Conservation (phyloP, 768 basidiomycete species). For the Myochromella boudieri region DNA sequence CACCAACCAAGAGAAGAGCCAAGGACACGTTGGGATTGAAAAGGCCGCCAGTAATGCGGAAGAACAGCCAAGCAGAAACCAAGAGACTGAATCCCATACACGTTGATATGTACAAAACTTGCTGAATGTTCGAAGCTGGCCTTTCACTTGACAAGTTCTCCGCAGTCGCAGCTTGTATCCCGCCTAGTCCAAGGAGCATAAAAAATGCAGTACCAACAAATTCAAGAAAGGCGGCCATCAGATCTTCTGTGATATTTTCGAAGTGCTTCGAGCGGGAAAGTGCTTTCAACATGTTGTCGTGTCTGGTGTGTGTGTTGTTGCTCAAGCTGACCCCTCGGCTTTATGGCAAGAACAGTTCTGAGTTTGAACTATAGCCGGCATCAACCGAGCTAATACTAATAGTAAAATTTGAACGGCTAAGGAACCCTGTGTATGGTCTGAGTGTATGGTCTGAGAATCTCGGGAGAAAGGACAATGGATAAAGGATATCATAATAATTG, state of each 20-base stretch:
- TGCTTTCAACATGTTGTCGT: too few species aligned
- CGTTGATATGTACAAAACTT: conserved; percentile 54
- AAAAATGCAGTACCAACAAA: conserved; percentile 62
- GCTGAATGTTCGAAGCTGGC: conserved; percentile 34
- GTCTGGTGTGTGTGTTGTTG: too few species aligned
- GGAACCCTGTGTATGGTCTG: too few species aligned
- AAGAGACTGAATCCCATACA: conserved; percentile 64
- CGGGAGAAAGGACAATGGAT: too few species aligned
- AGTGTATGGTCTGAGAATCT: too few species aligned
- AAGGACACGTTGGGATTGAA: conserved; percentile 68
- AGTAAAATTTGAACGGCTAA: too few species aligned
- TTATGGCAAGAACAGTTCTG: too few species aligned
- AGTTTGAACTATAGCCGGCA: too few species aligned
- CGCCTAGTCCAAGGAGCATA: conserved; percentile 64
- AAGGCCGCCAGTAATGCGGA: conserved; percentile 57
- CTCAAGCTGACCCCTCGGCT: too few species aligned
- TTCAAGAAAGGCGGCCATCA: conserved; percentile 52
- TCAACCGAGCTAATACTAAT: too few species aligned
- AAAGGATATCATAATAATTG: too few species aligned
- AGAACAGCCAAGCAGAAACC: conserved; percentile 68
- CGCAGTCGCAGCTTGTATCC: conserved; percentile 54
- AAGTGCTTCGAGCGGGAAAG: too few species aligned
- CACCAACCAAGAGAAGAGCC: conserved; percentile 57
- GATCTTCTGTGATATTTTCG: conserved; percentile 35
- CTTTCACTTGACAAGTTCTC: conserved; percentile 27